Evolutionary conservation across 371 early-diverging fungal species (phyloP).

Genomic region (Circinella minor): DNA sequence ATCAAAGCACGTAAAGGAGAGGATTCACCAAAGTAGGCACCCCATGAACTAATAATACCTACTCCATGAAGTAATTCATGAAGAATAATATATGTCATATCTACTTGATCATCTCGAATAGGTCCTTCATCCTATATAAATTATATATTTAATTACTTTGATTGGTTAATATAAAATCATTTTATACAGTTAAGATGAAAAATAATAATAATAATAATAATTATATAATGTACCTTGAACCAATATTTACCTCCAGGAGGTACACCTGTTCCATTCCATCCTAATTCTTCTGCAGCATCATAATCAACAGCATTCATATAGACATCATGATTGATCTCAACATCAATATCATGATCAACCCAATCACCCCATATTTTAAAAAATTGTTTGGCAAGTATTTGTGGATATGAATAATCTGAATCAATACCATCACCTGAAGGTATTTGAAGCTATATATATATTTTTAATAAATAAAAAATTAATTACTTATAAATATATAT

Average conservation of each 20-base stretch:
- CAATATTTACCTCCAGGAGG: constrained; percentile 47
- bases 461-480: neutral
- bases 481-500: neutral
- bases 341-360: constrained; percentile 42
- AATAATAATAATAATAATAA: too few relatives aligned
- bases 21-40: constrained; percentile 44
- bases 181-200: too few relatives aligned
- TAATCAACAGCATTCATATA: constrained; percentile 37
- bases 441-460: neutral
- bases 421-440: constrained; percentile 32
- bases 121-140: constrained; percentile 1
- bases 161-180: too few relatives aligned
- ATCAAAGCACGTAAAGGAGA: constrained; percentile 45
- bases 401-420: constrained; percentile 50
- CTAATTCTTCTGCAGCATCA: constrained; percentile 25
- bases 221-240: constrained; percentile 34
- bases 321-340: constrained; percentile 50
- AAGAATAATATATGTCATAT: constrained; percentile 43
- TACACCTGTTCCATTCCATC: constrained; percentile 43
- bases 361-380: constrained; percentile 42
- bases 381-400: constrained; percentile 52
- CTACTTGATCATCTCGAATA: constrained; percentile 33
- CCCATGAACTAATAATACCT: constrained; percentile 52
- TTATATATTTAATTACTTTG: neutral
- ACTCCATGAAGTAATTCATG: constrained; percentile 54